Evolutionary conservation across 495 filamentous ascomycete species (phyloP), one percentile per base, ranked within the genome.

Genomic region (Podospora pseudopauciseta): DNA sequence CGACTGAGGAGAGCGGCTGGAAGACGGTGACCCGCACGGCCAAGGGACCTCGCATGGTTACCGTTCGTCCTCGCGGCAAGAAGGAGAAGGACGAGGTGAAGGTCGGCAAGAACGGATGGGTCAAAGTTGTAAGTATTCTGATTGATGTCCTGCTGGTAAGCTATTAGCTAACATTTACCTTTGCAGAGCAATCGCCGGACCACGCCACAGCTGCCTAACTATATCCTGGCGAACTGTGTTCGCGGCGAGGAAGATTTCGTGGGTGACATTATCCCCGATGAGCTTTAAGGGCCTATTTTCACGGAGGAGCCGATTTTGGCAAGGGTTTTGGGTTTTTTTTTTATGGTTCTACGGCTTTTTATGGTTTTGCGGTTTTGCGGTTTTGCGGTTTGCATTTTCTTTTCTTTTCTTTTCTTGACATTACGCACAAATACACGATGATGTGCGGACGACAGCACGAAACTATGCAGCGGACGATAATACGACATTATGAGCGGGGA

Each of bases 41-140:
- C 7, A 49, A 49, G 39, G 39, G 39, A 2, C 39, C 39, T 16
- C 39, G 39, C 15, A 16, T 49, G 7, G 13, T 13, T 16, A 49
- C 39, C 2, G 6, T 16, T 16, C 39, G 39, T 16, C 39, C 39
- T 13, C 39, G 3, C 6, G 9, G 3, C 2, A 6, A 11, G 15
- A 49, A 49, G 39, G 6, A 49, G 39, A 11, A 49, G 39, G 39
- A 11, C 2, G 13, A 49, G 39, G 39, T 13, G 39, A 3, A 49
- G 39, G 39, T 49, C 9, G 7, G 39, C 18, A 65, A 60, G 28
- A 60, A 19, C 13, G 68, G 68, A 2, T 73, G 71, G 71, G 64
- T 60, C 59, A 73, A 70, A 55, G 26, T 32, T 27, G 71, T 73
- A 67, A 58, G 71, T 67, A 49, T 6, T 16, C 9, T 11, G 2